Evolutionary conservation across 208 protist species (phyloP).

Genomic region (Wallacemonas rigidus): DNA sequence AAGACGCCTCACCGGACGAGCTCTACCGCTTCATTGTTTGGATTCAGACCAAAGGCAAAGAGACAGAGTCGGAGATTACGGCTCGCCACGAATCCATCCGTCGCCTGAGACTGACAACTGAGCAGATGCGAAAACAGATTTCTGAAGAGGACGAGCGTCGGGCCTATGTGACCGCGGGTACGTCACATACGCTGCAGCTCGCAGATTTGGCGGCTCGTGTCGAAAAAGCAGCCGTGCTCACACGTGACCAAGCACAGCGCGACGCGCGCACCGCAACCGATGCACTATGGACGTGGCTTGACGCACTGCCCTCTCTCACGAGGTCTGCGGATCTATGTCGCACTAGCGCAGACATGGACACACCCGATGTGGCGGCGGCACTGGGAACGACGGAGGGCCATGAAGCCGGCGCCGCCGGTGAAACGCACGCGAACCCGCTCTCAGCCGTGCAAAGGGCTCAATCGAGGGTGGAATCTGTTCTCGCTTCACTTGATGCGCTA

Average conservation of each 20-base stretch:
- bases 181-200: constrained; percentile 2
- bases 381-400: too few species aligned
- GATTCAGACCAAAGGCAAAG: constrained; percentile 20
- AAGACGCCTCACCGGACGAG: constrained; percentile 23
- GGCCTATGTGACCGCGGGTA: not conserved
- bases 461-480: too few species aligned
- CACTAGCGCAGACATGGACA: too few species aligned
- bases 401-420: too few species aligned
- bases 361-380: too few species aligned
- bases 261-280: not conserved
- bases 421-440: too few species aligned
- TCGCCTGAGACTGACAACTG: not conserved
- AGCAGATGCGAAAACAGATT: not conserved
- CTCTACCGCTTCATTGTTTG: constrained; percentile 30
- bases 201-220: not conserved
- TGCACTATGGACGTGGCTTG: not conserved
- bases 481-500: too few species aligned
- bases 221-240: not conserved
- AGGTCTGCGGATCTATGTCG: too few species aligned
- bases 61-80: constrained; percentile 5
- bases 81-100: not conserved
- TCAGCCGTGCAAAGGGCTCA: too few species aligned
- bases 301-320: not conserved
- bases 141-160: not conserved
- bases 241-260: not conserved